Conservation (phyloP, 805 yeast genomes). For the Jamesozyma spencerorum region DNA sequence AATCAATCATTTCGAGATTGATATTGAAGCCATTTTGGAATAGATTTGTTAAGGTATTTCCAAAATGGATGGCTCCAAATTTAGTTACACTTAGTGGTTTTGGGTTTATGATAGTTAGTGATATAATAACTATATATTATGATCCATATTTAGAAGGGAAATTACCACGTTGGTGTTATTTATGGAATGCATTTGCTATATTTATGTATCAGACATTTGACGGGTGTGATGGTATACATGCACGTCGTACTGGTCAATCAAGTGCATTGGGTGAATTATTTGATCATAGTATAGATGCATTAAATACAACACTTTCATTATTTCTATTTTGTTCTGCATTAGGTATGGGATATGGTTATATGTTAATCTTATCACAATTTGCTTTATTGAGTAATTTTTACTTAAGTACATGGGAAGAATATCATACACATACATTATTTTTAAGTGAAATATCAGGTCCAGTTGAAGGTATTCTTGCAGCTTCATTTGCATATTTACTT, state of each 20-base stretch:
- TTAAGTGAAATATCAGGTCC: conserved; percentile 83
- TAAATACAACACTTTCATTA: conserved; percentile 72
- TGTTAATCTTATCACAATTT: conserved; percentile 54
- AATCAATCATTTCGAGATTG: conserved; percentile 65
- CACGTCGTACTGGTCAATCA: conserved; percentile 88
- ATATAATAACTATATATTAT: conserved; percentile 54
- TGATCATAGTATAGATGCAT: conserved; percentile 75
- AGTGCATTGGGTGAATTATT: conserved; percentile 93
- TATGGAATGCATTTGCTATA: conserved; percentile 68
- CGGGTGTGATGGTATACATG: conserved; percentile 93
- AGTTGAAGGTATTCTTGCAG: conserved; percentile 79
- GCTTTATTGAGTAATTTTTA: conserved; percentile 76
- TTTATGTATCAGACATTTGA: conserved; percentile 92
- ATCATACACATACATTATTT: conserved; percentile 74
- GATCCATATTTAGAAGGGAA: conserved; percentile 57
- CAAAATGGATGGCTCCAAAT: conserved; percentile 86
- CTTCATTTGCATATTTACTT: conserved; percentile 42
- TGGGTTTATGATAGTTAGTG: conserved; percentile 55
- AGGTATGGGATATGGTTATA: conserved; percentile 62
- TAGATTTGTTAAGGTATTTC: conserved; percentile 62
- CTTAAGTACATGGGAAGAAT: conserved; percentile 92
- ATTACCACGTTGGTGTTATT: conserved; percentile 70
- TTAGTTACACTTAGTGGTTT: conserved; percentile 80
- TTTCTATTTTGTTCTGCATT: conserved; percentile 68
- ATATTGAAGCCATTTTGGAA: conserved; percentile 78